phyloP scores from a whole-genome alignment of 202 grass and related monocot genomes.

The Dendrocalamus latiflorus region DNA sequence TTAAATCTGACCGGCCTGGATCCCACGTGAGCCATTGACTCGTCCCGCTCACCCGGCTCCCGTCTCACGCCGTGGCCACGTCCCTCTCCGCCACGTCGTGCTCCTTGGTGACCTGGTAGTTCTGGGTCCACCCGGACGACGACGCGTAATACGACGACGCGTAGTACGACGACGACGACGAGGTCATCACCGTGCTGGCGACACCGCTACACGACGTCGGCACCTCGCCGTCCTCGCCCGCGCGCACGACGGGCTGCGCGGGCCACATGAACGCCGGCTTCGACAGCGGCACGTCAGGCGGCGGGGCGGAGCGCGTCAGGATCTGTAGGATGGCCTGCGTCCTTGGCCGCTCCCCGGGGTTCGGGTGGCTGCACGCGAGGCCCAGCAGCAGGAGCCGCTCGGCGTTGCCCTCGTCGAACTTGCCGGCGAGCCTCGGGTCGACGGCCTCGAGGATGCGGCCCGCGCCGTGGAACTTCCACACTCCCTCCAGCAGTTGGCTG shows the following conservation, averaged over 20 bases:
- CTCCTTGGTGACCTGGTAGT: no score
- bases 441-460: constrained; percentile 47
- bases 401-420: constrained; percentile 45
- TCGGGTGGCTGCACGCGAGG: constrained; percentile 82
- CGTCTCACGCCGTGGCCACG: no score
- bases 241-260: background rate
- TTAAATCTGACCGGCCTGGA: no score
- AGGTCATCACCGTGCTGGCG: background rate
- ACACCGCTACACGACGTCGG: background rate
- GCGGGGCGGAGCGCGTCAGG: constrained; percentile 35
- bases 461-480: constrained; percentile 63
- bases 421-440: constrained; percentile 29
- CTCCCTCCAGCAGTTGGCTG: constrained; percentile 59
- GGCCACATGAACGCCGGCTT: constrained; percentile 84
- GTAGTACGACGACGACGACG: no score
- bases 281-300: constrained; percentile 43
- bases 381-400: constrained; percentile 70
- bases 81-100: no score
- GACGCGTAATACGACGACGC: no score
- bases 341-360: constrained; percentile 58
- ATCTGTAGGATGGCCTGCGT: constrained; percentile 46
- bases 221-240: constrained; percentile 19
- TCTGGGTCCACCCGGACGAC: no score
- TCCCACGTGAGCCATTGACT: no score
- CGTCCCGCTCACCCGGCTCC: no score